phyloP scores from a whole-genome alignment of 139 green algal genomes.

The Nannochloris sp. region DNA sequence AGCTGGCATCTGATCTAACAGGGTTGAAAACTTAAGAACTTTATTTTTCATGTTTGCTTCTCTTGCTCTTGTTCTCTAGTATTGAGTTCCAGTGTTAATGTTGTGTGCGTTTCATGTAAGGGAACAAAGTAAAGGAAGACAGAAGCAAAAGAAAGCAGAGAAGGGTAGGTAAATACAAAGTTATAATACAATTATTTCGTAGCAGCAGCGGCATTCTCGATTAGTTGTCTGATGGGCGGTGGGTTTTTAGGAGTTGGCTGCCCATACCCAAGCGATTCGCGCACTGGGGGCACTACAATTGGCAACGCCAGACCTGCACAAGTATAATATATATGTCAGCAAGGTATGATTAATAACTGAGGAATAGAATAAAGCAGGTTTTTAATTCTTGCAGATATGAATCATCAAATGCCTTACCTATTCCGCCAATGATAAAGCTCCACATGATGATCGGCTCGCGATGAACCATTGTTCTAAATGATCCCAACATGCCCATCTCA shows the following conservation, averaged over 20 bases:
- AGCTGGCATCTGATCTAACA: slow-evolving; percentile 23
- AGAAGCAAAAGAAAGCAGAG: no score
- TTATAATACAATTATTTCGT: no score
- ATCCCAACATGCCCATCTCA: not conserved
- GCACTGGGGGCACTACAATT: slow-evolving; percentile 38
- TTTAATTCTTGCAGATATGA: not conserved
- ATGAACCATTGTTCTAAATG: slow-evolving; percentile 12
- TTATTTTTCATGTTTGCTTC: not conserved
- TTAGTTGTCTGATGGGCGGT: slow-evolving; percentile 8
- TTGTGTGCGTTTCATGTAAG: no score
- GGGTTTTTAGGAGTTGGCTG: slow-evolving; percentile 5
- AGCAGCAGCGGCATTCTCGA: not conserved
- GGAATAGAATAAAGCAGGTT: not conserved
- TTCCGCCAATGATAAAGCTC: slow-evolving; percentile 38
- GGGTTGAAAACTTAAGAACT: not conserved
- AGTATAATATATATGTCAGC: not conserved
- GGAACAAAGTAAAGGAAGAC: no score
- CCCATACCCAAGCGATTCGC: slow-evolving; percentile 27
- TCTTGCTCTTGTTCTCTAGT: not conserved
- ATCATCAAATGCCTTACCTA: slow-evolving; percentile 12
- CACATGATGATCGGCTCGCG: slow-evolving; percentile 46
- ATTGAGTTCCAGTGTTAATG: no score
- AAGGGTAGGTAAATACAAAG: no score
- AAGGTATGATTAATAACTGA: not conserved
- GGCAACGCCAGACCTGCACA: slow-evolving; percentile 35